Evolutionary conservation across 2,329 filamentous ascomycete genomes (phyloP), one percentile per base, ranked within the genome.

Genomic region (Epichloe brachyelytri): DNA sequence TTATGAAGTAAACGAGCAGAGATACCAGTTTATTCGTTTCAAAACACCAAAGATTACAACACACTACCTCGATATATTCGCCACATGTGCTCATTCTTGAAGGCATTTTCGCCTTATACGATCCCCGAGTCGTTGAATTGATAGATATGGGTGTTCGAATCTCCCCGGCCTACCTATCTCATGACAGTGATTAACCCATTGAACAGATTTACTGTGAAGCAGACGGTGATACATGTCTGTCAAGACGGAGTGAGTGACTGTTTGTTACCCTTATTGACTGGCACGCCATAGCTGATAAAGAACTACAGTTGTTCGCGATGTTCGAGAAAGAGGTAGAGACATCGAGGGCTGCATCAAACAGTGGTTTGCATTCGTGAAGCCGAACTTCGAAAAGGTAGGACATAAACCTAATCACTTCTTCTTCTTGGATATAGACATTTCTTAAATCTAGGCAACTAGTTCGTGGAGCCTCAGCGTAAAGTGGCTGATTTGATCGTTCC

Each of bases 281-380:
- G 41, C 10, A 26, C 26, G n/a, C 10, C 22, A 17, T 17, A 19
- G 33, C 49, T 60, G 46, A 56, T 33, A 36, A 36, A 36, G 43
- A 1, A 55, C n/a, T 12, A 30, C 26, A 89, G 85, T 94, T 58
- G 72, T 88, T 38, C 85, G 93, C 62, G 93, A 98, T 68, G 88
- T 97, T 20, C 81, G 81, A 59, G 88, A 95, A 60, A 82, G 93
- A 61, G 91, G 87, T 3, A 80, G 93, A 63, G 91, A 95, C 62
- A 86, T 97, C 51, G 86, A 96, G 63, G 93, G 93, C 40, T 91
- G 90, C 62, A 90, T 98, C 66, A 97, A 97, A 68, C 93, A 98
- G 66, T 98, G 93, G 93, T 96, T 97, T 65, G 73, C 72, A 11
- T 98, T 86, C 64, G 93, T 98, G 43, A 98, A 98, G 68, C 93